Base-by-base conservation (phyloP, 2,329 filamentous ascomycete species). In the Fusarium metavorans region DNA sequence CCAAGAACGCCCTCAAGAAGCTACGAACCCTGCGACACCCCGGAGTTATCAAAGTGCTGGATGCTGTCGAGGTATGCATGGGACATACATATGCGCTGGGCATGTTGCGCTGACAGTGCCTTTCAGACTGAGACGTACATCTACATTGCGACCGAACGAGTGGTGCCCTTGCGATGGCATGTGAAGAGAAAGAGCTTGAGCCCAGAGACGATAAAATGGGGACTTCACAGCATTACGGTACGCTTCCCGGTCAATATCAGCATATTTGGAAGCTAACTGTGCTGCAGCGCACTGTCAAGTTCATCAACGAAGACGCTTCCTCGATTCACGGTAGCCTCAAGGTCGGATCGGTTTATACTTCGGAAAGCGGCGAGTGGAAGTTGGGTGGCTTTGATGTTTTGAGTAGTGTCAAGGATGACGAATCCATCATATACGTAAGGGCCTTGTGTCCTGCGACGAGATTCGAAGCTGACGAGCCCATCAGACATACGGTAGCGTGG, bases 351-450 rank as follows among this genome's bases (percentile, higher is more conserved):
- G 88, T 99, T 74, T 99, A 95, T 83, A 97, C 94, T 5, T 95
- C 95, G 70, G 96, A 98, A 81, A 98, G 97, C 80, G 97, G 97
- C 67, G 97, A 99, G 84, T 99, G 97, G 97, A 98, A 97, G 80
- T 86, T 99, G 2, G 95, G 93, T 23, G 97, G 97, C 1, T 97
- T 99, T 77, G 97, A 99, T 76, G 90, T 98, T 6, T 83, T 98
- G 68, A 98, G 95, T 84, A 98, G 93, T 41, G 92, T 98, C 85
- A 98, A 98, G 79, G 97, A 98, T 67, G 95, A 98, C 71, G 95
- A 98, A 77, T 95, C 95, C 11, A 88, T 97, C 57, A 95, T 99
- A 80, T 98, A 97, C 81, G 92, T 94, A 35, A 67, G 82, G 74
- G 10, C 7, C 6, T 35, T 23, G 6, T 9, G 5, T 18, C 13